Conservation (phyloP, 2,329 filamentous ascomycete genomes). For the Colletotrichum cordylinicola region DNA sequence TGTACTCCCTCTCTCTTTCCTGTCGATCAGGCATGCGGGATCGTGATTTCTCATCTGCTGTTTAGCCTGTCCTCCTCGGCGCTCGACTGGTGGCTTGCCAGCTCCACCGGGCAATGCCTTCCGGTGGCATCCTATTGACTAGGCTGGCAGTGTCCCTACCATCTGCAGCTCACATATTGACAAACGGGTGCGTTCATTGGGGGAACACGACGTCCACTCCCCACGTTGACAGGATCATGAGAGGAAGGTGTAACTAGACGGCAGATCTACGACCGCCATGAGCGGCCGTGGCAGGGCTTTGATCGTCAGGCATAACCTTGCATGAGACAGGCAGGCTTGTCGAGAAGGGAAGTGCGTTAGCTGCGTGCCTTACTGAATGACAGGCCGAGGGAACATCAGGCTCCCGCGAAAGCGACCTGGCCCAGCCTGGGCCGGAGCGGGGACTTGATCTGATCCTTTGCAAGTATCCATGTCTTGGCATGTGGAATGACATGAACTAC, state of each 20-base stretch:
- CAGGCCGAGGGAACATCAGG: neutral
- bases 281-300: neutral
- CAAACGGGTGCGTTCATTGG: neutral
- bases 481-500: neutral
- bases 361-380: neutral
- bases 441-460: neutral
- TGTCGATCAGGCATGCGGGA: constrained; percentile 6
- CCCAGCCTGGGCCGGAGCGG: neutral
- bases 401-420: neutral
- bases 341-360: neutral
- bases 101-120: neutral
- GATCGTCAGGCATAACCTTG: neutral
- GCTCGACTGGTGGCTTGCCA: neutral
- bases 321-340: neutral
- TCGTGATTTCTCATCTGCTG: neutral
- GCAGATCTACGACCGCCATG: neutral
- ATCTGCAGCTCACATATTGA: neutral
- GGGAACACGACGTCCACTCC: neutral
- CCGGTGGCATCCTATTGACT: constrained; percentile 6
- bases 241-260: neutral
- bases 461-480: neutral
- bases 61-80: neutral
- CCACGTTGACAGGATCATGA: neutral
- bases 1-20: neutral
- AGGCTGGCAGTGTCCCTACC: neutral